These are phyloP conservation scores for Fusarium coicis DNA, from an alignment of 2,329 filamentous ascomycete species.

Conservation along the genomic window DNA sequence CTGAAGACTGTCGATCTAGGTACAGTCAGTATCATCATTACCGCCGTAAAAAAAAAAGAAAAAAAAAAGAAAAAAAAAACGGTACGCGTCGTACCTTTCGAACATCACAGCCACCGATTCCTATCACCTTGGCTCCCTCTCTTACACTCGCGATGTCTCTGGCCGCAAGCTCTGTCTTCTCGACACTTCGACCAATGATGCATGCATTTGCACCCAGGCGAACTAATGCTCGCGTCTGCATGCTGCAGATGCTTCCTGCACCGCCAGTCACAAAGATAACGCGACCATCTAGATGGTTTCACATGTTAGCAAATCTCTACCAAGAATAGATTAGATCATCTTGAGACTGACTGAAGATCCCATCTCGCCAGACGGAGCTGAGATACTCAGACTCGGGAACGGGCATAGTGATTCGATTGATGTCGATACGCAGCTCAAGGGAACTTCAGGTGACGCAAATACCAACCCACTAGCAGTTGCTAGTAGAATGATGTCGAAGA, in stretches of 20 bases:
- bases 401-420: constrained; percentile 63
- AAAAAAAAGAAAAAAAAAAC: not conserved
- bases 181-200: constrained; percentile 89
- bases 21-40: not conserved
- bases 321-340: not conserved
- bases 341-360: constrained; percentile 76
- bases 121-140: constrained; percentile 83
- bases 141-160: constrained; percentile 84
- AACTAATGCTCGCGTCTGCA: constrained; percentile 91
- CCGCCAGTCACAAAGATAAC: constrained; percentile 97
- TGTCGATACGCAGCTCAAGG: not conserved
- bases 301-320: constrained; percentile 1
- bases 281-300: constrained; percentile 73
- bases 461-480: too few species aligned
- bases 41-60: not conserved
- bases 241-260: constrained; percentile 92
- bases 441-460: not conserved
- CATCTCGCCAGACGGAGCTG: constrained; percentile 86
- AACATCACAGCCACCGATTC: constrained; percentile 84
- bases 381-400: constrained; percentile 79
- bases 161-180: constrained; percentile 86
- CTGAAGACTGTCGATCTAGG: constrained; percentile 52
- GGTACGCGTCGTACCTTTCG: constrained; percentile 64
- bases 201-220: constrained; percentile 92
- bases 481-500: not conserved